Conservation (phyloP, 768 basidiomycete species). For the Pholiota conissans region DNA sequence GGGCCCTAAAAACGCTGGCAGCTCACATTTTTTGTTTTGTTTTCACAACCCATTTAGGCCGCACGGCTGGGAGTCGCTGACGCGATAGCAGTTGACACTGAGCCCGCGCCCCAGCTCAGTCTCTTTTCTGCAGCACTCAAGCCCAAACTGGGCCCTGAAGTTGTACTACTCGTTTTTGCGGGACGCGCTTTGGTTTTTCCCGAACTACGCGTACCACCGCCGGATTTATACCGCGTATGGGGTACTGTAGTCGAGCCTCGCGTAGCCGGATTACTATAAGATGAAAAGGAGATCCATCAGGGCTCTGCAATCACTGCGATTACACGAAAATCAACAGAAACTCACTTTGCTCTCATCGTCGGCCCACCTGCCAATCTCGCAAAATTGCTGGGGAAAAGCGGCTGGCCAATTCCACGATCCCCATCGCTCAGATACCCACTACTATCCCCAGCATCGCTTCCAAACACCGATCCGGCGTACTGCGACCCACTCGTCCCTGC, state of each 20-base stretch:
- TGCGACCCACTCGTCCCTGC: slow-evolving; percentile 19
- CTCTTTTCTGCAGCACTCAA: slow-evolving; percentile 3
- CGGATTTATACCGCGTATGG: slow-evolving; percentile 13
- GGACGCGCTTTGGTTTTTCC: not conserved
- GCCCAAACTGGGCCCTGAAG: not conserved
- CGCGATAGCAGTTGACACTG: not conserved
- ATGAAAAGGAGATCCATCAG: slow-evolving; percentile 1
- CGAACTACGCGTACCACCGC: not conserved
- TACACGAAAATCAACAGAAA: not conserved
- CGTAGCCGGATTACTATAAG: slow-evolving; percentile 2
- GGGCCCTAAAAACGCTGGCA: too few species aligned
- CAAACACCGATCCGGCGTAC: slow-evolving; percentile 18
- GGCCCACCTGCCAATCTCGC: slow-evolving; percentile 20
- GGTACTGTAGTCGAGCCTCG: slow-evolving; percentile 5
- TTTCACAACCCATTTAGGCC: too few species aligned
- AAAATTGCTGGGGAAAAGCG: slow-evolving; percentile 79
- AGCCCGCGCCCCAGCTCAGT: slow-evolving; percentile 15
- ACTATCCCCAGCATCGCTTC: slow-evolving; percentile 28
- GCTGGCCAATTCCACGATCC: slow-evolving; percentile 71
- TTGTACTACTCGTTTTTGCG: not conserved
- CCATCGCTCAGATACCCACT: slow-evolving; percentile 34
- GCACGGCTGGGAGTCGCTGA: not conserved
- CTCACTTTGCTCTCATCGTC: slow-evolving; percentile 22
- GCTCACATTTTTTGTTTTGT: too few species aligned
- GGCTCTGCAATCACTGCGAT: not conserved